These are phyloP conservation scores for Arthroderma sp. DNA, from an alignment of 2,329 filamentous ascomycete genomes.

Conservation along the genomic window DNA sequence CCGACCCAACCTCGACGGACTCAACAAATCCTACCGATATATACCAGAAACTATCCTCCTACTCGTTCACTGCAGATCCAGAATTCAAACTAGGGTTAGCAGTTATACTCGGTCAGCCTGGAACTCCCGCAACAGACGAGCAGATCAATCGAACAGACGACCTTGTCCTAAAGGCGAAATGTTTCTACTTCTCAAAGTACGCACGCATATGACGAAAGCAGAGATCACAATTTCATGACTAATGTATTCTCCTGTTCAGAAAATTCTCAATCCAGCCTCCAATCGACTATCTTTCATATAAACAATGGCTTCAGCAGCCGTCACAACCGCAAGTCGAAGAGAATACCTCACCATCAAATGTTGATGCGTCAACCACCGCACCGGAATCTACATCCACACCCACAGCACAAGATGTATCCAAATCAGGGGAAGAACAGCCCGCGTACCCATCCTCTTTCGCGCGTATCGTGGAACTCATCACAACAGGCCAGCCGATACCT, in stretches of 20 bases:
- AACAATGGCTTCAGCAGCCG: slow-evolving; percentile 5
- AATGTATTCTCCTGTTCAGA: slow-evolving; percentile 4
- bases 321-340: neutral
- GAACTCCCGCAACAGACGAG: slow-evolving; percentile 26
- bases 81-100: slow-evolving; percentile 40
- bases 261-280: slow-evolving; percentile 9
- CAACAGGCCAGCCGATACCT: slow-evolving; percentile 68
- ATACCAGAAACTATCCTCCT: slow-evolving; percentile 27
- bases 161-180: slow-evolving; percentile 36
- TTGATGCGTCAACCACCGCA: neutral
- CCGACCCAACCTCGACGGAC: neutral
- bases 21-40: neutral
- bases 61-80: slow-evolving; percentile 31
- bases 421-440: slow-evolving; percentile 38
- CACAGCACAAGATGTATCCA: neutral
- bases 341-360: neutral
- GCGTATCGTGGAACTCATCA: slow-evolving; percentile 74
- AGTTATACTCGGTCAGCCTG: slow-evolving; percentile 34
- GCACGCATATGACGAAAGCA: neutral
- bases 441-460: slow-evolving; percentile 73
- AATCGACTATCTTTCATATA: slow-evolving; percentile 9
- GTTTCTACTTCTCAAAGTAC: slow-evolving; percentile 38
- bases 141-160: slow-evolving; percentile 31
- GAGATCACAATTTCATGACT: slow-evolving; percentile 10
- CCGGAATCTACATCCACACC: neutral